Evolutionary conservation across 2,329 filamentous ascomycete species (phyloP).

Genomic region (Didymella pinodella): DNA sequence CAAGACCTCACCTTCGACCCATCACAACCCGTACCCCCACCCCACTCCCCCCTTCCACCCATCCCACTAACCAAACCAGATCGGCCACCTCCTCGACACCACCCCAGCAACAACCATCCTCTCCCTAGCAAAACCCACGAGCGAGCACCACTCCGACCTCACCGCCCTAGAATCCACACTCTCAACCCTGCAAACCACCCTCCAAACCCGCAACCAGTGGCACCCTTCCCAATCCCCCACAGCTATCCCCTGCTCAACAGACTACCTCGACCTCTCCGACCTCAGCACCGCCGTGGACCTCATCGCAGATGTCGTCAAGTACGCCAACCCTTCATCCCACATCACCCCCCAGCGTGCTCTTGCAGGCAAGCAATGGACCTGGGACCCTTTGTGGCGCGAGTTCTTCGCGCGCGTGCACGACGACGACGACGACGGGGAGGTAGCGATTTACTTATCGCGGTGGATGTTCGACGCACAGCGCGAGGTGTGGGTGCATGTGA

Average conservation of each 20-base stretch:
- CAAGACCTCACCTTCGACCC: conserved; percentile 5
- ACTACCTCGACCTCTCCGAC: conserved; percentile 16
- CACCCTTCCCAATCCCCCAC: not conserved
- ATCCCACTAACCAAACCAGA: not conserved
- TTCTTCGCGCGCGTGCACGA: conserved; percentile 5
- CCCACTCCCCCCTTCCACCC: too few species aligned
- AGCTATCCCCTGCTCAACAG: conserved; percentile 11
- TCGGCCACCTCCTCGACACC: conserved; percentile 18
- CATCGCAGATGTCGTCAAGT: conserved; percentile 5
- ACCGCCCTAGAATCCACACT: not conserved
- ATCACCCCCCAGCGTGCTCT: conserved; percentile 9
- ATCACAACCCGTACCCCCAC: conserved; percentile 6
- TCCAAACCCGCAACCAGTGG: conserved; percentile 7
- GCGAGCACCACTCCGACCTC: not conserved
- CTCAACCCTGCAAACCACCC: not conserved
- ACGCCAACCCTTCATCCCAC: not conserved
- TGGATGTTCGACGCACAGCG: conserved; percentile 12
- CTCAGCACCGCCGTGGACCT: conserved; percentile 8
- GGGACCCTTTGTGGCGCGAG: conserved; percentile 19
- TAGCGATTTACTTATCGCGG: conserved; percentile 5
- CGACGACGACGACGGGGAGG: not conserved
- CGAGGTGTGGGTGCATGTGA: conserved; percentile 12
- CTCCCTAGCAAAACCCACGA: conserved; percentile 7
- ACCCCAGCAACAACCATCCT: conserved; percentile 1
- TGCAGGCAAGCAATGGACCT: not conserved